A percentile compares a stretch with the other conserved stretches of the same genome.
Evolutionary conservation across 2,329 filamentous ascomycete genomes (phyloP).

Genomic region (Remersonia thermophila): DNA sequence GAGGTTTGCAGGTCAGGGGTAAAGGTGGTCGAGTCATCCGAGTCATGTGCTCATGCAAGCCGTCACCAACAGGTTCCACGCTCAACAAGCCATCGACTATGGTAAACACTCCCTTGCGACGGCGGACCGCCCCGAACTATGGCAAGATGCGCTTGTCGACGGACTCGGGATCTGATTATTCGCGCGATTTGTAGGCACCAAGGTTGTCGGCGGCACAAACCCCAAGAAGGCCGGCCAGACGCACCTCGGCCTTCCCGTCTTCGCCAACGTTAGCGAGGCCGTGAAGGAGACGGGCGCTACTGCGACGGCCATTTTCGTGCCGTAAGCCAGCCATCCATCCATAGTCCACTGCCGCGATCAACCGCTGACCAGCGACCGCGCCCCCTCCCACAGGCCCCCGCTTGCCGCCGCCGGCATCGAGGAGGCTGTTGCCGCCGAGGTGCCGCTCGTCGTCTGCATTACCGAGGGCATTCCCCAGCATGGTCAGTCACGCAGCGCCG

Average conservation of each 20-base stretch:
- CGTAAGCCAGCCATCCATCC: slow-evolving; percentile 42
- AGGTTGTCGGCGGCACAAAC: slow-evolving; percentile 96
- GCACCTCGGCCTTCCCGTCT: slow-evolving; percentile 87
- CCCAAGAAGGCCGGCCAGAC: slow-evolving; percentile 92
- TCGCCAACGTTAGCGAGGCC: slow-evolving; percentile 76
- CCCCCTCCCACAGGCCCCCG: slow-evolving; percentile 62
- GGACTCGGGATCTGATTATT: slow-evolving; percentile 21
- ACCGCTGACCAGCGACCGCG: not conserved
- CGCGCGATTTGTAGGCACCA: slow-evolving; percentile 53
- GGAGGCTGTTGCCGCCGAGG: slow-evolving; percentile 86
- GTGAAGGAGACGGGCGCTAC: slow-evolving; percentile 83
- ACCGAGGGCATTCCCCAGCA: slow-evolving; percentile 97
- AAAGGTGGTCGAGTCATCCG: too few relatives aligned
- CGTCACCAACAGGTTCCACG: slow-evolving; percentile 66
- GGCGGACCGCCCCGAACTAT: slow-evolving; percentile 5
- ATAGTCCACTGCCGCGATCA: too few relatives aligned
- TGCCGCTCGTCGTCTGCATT: slow-evolving; percentile 92
- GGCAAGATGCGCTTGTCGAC: not conserved
- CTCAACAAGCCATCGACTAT: slow-evolving; percentile 95
- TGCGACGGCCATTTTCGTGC: slow-evolving; percentile 92
- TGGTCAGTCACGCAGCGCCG: slow-evolving; percentile 43
- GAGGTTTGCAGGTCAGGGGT: slow-evolving; percentile 3
- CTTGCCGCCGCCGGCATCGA: slow-evolving; percentile 90
- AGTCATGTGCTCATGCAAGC: slow-evolving; percentile 11
- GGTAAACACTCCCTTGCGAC: slow-evolving; percentile 41